Percentiles rank a stretch among this genome's conserved stretches.
Conservation (phyloP, 179 eudicot species). For the Dionaea muscipula region DNA sequence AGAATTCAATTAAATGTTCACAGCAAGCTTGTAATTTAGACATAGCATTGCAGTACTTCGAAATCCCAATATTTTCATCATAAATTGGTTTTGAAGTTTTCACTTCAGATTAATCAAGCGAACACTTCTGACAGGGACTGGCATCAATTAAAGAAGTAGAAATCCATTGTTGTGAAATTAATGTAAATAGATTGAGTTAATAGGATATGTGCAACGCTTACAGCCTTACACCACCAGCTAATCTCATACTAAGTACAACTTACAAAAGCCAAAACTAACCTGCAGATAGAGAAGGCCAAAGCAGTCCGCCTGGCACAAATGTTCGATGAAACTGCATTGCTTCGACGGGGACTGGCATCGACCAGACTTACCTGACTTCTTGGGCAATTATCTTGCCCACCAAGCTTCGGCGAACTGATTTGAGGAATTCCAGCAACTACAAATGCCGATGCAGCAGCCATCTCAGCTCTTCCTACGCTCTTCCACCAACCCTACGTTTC, state of each 20-base stretch:
- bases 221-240: not conserved
- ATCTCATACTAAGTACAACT: not conserved
- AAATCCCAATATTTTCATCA: too few species aligned
- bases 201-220: not conserved
- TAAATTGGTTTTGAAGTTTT: too few species aligned
- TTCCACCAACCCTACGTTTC: too few species aligned
- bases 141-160: too few species aligned
- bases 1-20: too few species aligned
- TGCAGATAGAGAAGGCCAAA: conserved; percentile 12
- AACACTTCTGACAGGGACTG: too few species aligned
- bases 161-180: too few species aligned
- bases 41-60: too few species aligned
- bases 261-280: conserved; percentile 16
- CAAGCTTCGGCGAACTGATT: conserved; percentile 13
- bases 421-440: conserved; percentile 25
- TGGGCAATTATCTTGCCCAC: conserved; percentile 10
- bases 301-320: conserved; percentile 15
- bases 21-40: too few species aligned
- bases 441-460: conserved; percentile 27
- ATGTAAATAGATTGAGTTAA: not conserved
- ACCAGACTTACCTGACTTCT: conserved; percentile 7
- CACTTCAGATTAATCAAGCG: too few species aligned
- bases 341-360: conserved; percentile 11
- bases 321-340: conserved; percentile 11
- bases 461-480: conserved; percentile 5